Conservation (phyloP, 2,329 filamentous ascomycete species). For the Aaosphaeria pasadenensis region DNA sequence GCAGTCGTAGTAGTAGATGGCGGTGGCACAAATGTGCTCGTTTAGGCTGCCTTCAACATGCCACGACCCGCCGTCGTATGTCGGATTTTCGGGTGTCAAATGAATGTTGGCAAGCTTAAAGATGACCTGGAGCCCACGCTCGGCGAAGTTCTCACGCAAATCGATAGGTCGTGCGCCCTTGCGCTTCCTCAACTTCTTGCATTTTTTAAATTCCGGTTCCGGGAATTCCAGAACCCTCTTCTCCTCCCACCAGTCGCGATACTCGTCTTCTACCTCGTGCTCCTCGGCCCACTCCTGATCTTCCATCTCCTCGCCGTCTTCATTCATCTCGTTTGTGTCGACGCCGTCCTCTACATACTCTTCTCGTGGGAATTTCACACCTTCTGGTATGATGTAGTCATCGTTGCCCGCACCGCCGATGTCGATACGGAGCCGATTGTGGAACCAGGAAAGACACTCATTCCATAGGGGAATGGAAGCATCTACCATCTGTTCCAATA, state of each 20-base stretch:
- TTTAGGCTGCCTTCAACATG: slow-evolving; percentile 48
- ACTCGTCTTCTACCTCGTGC: not conserved
- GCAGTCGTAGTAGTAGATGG: slow-evolving; percentile 58
- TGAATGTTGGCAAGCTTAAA: slow-evolving; percentile 59
- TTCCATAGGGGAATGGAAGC: slow-evolving; percentile 46
- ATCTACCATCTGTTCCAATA: slow-evolving; percentile 44
- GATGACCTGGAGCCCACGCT: slow-evolving; percentile 55
- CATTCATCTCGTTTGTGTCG: not conserved
- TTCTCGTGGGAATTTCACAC: not conserved
- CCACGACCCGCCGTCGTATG: slow-evolving; percentile 53
- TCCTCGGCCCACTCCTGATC: not conserved
- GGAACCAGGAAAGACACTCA: slow-evolving; percentile 6
- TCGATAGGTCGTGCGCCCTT: not conserved
- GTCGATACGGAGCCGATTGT: slow-evolving; percentile 1
- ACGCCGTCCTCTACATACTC: not conserved
- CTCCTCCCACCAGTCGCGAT: not conserved
- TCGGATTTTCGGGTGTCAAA: slow-evolving; percentile 55
- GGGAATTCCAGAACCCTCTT: not conserved
- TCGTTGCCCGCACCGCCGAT: not conserved
- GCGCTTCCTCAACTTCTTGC: not conserved
- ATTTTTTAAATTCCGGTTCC: not conserved
- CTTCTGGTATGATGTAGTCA: not conserved
- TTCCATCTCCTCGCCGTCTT: not conserved
- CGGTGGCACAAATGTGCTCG: slow-evolving; percentile 59
- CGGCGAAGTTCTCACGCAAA: not conserved